phyloP scores from a whole-genome alignment of 1,284 basidiomycete species.

The Gymnopus androsaceus region DNA sequence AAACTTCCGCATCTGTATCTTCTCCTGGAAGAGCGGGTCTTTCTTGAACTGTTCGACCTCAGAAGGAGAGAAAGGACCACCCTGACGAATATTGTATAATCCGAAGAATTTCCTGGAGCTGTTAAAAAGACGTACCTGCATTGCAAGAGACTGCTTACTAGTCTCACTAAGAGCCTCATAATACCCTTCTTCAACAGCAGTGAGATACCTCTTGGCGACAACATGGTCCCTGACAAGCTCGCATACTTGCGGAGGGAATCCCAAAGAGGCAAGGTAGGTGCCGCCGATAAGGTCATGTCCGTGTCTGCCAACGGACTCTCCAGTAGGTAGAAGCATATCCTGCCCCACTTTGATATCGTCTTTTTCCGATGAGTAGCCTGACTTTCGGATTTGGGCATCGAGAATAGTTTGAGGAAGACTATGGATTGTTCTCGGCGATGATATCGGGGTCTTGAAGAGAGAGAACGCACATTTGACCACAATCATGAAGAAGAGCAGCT shows the following conservation, averaged over 20 bases:
- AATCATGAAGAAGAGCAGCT: constrained; percentile 12
- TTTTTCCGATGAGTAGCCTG: no score
- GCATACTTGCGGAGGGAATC: constrained; percentile 8
- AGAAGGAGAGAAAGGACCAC: constrained; percentile 10
- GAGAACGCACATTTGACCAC: constrained; percentile 13
- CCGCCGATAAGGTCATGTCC: constrained; percentile 13
- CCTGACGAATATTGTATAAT: no score
- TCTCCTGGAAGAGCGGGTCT: constrained; percentile 13
- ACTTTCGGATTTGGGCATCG: neutral
- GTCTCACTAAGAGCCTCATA: constrained; percentile 11
- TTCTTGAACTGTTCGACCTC: constrained; percentile 7
- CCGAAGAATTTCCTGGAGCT: no score
- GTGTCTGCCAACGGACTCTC: constrained; percentile 7
- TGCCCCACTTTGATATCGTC: no score
- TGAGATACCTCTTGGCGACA: constrained; percentile 16
- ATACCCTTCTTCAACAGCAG: constrained; percentile 14
- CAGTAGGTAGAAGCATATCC: constrained; percentile 8
- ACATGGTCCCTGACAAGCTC: constrained; percentile 15
- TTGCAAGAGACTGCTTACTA: constrained; percentile 8
- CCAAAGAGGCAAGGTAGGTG: constrained; percentile 8
- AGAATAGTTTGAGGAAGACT: constrained; percentile 3
- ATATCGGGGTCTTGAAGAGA: neutral
- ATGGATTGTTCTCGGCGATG: neutral
- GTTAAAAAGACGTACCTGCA: constrained; percentile 11
- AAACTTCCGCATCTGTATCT: constrained; percentile 13